A percentile compares a stretch with the other conserved stretches of the same genome.
These are phyloP conservation scores for Usnea hakonensis DNA, from an alignment of 495 filamentous ascomycete species.

Conservation along the genomic window DNA sequence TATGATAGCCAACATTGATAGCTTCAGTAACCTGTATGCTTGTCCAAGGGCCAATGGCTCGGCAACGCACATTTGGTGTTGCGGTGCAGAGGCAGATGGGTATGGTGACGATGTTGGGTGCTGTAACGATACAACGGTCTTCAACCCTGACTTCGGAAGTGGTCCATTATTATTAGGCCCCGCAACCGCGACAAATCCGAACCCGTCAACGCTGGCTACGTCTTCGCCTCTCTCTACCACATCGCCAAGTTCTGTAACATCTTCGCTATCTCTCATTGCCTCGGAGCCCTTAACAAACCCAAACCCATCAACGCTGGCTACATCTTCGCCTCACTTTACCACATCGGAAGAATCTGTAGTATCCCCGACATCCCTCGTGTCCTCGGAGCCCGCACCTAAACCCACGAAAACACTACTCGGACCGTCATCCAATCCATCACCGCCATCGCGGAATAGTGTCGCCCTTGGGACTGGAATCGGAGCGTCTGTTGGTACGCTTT, in stretches of 20 bases:
- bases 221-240: neutral
- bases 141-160: neutral
- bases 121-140: neutral
- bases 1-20: conserved; percentile 2
- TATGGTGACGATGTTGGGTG: neutral
- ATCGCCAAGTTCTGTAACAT: neutral
- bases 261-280: too few species aligned
- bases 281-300: too few species aligned
- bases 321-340: neutral
- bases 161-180: neutral
- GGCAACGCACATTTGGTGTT: neutral
- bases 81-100: neutral
- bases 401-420: neutral
- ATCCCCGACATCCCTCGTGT: neutral
- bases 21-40: conserved; percentile 4
- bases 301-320: too few species aligned
- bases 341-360: neutral
- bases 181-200: neutral
- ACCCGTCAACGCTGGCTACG: neutral
- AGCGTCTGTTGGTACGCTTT: neutral
- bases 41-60: neutral
- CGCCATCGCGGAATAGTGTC: neutral
- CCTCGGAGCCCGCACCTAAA: neutral
- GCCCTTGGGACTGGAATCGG: neutral
- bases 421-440: neutral